Percentiles rank a stretch among this genome's conserved stretches.
Conservation (phyloP, 306 rosid genomes). For the Castanea sativa region DNA sequence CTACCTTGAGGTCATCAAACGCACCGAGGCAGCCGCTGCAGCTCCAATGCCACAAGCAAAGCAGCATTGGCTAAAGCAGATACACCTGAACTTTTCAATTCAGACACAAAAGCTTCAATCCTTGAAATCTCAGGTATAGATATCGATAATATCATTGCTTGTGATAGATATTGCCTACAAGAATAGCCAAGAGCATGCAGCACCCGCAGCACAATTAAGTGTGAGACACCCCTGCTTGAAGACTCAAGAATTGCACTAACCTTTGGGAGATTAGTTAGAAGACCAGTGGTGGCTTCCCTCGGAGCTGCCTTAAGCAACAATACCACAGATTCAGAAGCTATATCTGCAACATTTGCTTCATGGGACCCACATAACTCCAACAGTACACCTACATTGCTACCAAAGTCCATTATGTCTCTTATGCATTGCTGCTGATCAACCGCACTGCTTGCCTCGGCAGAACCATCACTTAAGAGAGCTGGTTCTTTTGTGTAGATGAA, state of each 20-base stretch:
- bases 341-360: conserved; percentile 54
- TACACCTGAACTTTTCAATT: conserved; percentile 67
- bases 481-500: conserved; percentile 56
- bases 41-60: conserved; percentile 68
- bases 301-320: conserved; percentile 85
- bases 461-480: conserved; percentile 54
- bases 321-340: conserved; percentile 83
- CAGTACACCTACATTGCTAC: conserved; percentile 69
- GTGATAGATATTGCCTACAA: conserved; percentile 74
- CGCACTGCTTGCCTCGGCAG: conserved; percentile 44
- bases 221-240: conserved; percentile 56
- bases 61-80: conserved; percentile 64
- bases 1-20: conserved; percentile 40
- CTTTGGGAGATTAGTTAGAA: conserved; percentile 81
- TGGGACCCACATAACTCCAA: conserved; percentile 65
- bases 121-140: conserved; percentile 73
- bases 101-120: conserved; percentile 67
- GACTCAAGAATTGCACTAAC: conserved; percentile 69
- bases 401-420: conserved; percentile 82
- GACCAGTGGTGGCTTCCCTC: conserved; percentile 87
- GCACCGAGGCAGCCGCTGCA: conserved; percentile 95
- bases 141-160: conserved; percentile 87
- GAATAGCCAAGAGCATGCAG: conserved; percentile 81
- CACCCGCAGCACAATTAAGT: conserved; percentile 59
- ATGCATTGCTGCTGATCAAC: conserved; percentile 74